Evolutionary conservation across 2,329 filamentous ascomycete genomes (phyloP).

Genomic region (Lithohypha guttulata): DNA sequence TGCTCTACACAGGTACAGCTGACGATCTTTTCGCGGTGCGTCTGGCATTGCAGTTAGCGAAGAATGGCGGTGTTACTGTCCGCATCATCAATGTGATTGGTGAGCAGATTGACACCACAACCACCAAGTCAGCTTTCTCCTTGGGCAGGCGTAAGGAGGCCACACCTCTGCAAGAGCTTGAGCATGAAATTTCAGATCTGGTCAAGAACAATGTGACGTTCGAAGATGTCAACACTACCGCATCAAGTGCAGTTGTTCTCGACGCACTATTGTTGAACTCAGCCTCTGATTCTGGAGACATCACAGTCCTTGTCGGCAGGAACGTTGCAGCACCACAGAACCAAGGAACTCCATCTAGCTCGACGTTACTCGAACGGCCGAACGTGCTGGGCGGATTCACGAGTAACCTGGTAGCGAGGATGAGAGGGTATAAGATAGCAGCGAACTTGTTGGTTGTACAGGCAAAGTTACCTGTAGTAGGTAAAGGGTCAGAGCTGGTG

Average conservation of each 20-base stretch:
- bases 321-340: neutral
- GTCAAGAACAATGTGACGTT: neutral
- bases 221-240: slow-evolving; percentile 2
- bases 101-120: neutral
- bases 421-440: slow-evolving; percentile 1
- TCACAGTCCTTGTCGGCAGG: slow-evolving; percentile 5
- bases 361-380: neutral
- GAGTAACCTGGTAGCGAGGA: slow-evolving; percentile 1
- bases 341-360: neutral
- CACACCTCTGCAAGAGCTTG: slow-evolving; percentile 1
- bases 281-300: slow-evolving; percentile 3
- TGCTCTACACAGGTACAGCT: slow-evolving; percentile 73
- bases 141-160: neutral
- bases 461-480: neutral
- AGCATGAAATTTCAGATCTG: neutral
- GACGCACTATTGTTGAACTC: slow-evolving; percentile 3
- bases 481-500: neutral
- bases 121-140: neutral
- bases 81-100: slow-evolving; percentile 12
- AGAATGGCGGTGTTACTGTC: slow-evolving; percentile 56
- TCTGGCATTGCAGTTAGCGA: slow-evolving; percentile 72
- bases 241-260: neutral
- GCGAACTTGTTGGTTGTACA: slow-evolving; percentile 8
- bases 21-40: slow-evolving; percentile 74
- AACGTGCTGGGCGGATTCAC: slow-evolving; percentile 1